A percentile compares a stretch with the other conserved stretches of the same genome.
phyloP scores from a whole-genome alignment of 2,329 filamentous ascomycete genomes.

The Nigrospora osmanthi region DNA sequence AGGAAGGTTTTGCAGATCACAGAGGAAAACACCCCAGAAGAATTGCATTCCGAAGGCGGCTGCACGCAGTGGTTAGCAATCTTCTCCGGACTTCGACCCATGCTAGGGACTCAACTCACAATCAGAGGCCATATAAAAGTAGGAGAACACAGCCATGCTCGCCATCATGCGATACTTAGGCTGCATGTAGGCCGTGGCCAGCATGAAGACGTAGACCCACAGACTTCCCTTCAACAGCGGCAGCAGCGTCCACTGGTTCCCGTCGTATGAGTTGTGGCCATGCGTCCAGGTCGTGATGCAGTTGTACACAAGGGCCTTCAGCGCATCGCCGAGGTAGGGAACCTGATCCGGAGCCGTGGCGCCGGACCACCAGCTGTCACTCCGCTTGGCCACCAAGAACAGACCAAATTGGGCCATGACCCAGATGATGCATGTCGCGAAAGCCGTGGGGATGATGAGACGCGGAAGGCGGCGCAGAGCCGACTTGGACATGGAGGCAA shows the following conservation, averaged over 20 bases:
- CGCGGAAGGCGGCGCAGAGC: constrained; percentile 51
- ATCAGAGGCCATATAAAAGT: constrained; percentile 32
- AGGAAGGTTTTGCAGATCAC: constrained; percentile 45
- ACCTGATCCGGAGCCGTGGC: constrained; percentile 35
- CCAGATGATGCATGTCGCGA: constrained; percentile 49
- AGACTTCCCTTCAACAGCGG: constrained; percentile 48
- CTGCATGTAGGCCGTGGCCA: constrained; percentile 41
- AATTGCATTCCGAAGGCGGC: constrained; percentile 47
- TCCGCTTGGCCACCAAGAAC: constrained; percentile 45
- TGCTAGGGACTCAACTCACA: constrained; percentile 12
- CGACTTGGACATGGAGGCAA: constrained; percentile 45
- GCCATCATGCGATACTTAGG: constrained; percentile 40
- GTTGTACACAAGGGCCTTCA: constrained; percentile 34
- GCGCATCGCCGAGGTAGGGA: constrained; percentile 27
- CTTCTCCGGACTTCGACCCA: not conserved
- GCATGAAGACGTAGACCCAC: constrained; percentile 43
- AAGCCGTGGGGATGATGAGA: constrained; percentile 47
- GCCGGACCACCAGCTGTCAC: constrained; percentile 52
- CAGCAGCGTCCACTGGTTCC: constrained; percentile 50
- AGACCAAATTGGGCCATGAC: constrained; percentile 43
- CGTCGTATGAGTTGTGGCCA: constrained; percentile 43
- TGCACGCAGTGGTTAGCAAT: constrained; percentile 9
- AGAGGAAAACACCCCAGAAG: constrained; percentile 54
- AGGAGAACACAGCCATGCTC: constrained; percentile 37
- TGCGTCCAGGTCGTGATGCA: constrained; percentile 43